A percentile compares a stretch with the other conserved stretches of the same genome.
Conservation (phyloP, 306 rosid species). For the Carpinus fangiana region DNA sequence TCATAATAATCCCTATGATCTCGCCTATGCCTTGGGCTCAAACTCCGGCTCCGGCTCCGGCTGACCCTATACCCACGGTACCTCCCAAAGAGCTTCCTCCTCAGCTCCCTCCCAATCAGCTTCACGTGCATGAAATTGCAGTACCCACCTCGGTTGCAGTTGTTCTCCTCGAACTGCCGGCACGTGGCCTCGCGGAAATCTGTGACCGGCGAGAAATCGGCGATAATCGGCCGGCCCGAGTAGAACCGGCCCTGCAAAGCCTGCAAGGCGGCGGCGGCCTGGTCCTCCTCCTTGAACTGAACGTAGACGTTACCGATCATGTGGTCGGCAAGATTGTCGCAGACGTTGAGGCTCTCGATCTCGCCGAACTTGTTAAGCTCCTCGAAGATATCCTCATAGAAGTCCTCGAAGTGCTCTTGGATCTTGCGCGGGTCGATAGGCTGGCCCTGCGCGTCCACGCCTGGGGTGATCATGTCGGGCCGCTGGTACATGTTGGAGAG, state of each 20-base stretch:
- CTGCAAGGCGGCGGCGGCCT: conserved; percentile 48
- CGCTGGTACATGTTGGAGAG: conserved; percentile 98
- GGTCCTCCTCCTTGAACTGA: conserved; percentile 46
- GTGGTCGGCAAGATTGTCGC: conserved; percentile 98
- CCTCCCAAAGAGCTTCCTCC: conserved; percentile 58
- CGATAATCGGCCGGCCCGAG: conserved; percentile 48
- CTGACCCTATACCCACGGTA: conserved; percentile 37
- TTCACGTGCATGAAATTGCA: conserved; percentile 54
- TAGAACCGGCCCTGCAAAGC: conserved; percentile 61
- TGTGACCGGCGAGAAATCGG: conserved; percentile 47
- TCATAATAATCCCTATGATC: conserved; percentile 31
- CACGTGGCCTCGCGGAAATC: conserved; percentile 51
- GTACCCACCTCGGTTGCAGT: conserved; percentile 45
- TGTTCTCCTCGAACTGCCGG: conserved; percentile 45
- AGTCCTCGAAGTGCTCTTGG: conserved; percentile 94
- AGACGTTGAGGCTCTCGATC: conserved; percentile 92
- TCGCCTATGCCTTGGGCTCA: conserved; percentile 49
- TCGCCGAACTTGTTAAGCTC: conserved; percentile 93
- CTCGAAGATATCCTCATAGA: conserved; percentile 90
- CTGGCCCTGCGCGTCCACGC: conserved; percentile 32
- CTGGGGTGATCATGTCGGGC: conserved; percentile 74
- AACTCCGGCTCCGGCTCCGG: conserved; percentile 49
- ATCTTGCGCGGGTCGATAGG: conserved; percentile 80
- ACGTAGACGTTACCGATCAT: conserved; percentile 69
- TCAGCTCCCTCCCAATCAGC: conserved; percentile 59